Evolutionary conservation across 2,329 filamentous ascomycete species (phyloP).

Genomic region (Apiospora sp.): DNA sequence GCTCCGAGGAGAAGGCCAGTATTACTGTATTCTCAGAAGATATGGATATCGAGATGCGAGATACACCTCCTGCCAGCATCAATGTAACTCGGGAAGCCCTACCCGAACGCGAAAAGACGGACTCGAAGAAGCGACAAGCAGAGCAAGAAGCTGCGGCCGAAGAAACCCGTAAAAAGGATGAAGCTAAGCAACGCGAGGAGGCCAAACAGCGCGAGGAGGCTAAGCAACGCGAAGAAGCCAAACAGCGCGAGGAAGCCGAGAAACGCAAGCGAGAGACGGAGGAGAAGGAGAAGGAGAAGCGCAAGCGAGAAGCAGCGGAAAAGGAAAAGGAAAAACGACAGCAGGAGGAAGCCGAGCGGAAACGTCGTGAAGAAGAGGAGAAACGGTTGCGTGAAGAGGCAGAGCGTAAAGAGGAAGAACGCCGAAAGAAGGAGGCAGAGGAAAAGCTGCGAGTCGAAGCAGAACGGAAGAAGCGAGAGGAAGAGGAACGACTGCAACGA

Average conservation of each 20-base stretch:
- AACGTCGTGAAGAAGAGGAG: constrained; percentile 38
- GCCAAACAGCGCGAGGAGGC: constrained; percentile 39
- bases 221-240: constrained; percentile 38
- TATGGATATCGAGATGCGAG: constrained; percentile 63
- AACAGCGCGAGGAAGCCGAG: constrained; percentile 43
- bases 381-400: constrained; percentile 44
- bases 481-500: constrained; percentile 46
- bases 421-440: constrained; percentile 37
- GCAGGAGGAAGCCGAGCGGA: constrained; percentile 47
- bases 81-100: constrained; percentile 40
- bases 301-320: constrained; percentile 43
- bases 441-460: constrained; percentile 35
- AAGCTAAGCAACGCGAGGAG: constrained; percentile 39
- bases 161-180: constrained; percentile 42
- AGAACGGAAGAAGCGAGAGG: constrained; percentile 42
- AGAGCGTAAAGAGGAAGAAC: constrained; percentile 45
- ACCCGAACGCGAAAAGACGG: constrained; percentile 47
- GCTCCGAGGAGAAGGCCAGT: constrained; percentile 53
- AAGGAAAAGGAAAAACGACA: constrained; percentile 44
- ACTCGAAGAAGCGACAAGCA: constrained; percentile 45
- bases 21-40: constrained; percentile 68
- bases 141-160: constrained; percentile 43
- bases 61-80: constrained; percentile 46
- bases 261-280: constrained; percentile 47
- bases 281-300: constrained; percentile 38